These are phyloP conservation scores for Teunomyces pallodes DNA, from an alignment of 805 yeast genomes.

Conservation along the genomic window DNA sequence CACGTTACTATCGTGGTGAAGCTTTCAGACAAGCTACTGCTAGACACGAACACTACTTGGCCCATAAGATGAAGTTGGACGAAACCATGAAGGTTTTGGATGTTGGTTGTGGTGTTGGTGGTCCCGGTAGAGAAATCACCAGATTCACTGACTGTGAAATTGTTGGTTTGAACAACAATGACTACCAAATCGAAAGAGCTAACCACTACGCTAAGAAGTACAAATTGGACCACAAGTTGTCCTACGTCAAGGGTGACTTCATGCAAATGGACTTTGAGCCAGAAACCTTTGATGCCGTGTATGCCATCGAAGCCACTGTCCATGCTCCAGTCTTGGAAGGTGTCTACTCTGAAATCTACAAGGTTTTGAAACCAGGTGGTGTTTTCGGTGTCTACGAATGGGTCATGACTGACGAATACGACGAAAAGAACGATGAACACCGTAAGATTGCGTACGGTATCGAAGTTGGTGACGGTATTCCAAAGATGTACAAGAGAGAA, in stretches of 20 bases:
- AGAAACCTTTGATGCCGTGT: conserved; percentile 90
- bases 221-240: conserved; percentile 68
- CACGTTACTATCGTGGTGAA: conserved; percentile 91
- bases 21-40: conserved; percentile 93
- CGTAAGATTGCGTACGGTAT: conserved; percentile 95
- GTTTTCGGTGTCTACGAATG: conserved; percentile 97
- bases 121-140: conserved; percentile 95
- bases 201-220: conserved; percentile 68
- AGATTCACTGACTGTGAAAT: conserved; percentile 85
- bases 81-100: conserved; percentile 87
- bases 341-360: conserved; percentile 90
- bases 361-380: conserved; percentile 97
- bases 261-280: conserved; percentile 98
- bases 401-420: conserved; percentile 96
- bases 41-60: conserved; percentile 94
- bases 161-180: conserved; percentile 94
- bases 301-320: conserved; percentile 97
- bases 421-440: conserved; percentile 82
- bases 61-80: conserved; percentile 75
- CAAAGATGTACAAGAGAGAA: conserved; percentile 84
- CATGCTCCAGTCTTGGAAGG: conserved; percentile 97
- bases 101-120: conserved; percentile 99
- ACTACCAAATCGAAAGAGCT: conserved; percentile 93
- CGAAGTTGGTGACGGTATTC: conserved; percentile 98
- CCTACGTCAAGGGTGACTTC: conserved; percentile 94